A percentile compares a stretch with the other conserved stretches of the same genome.
phyloP scores from a whole-genome alignment of 345 rosid genomes.

The Durio zibethinus region DNA sequence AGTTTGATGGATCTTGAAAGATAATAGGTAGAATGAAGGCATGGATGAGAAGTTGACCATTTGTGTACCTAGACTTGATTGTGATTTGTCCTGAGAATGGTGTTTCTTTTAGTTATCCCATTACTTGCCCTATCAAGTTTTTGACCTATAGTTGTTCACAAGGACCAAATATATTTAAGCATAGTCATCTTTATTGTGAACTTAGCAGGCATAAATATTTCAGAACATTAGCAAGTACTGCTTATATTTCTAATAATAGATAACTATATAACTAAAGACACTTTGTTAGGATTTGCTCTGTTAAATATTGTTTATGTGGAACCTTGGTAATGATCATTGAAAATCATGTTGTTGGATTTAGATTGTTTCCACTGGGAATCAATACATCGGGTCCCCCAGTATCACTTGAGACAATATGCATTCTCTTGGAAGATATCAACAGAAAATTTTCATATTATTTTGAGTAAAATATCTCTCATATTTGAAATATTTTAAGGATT shows the following conservation, averaged over 20 bases:
- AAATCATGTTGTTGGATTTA: not conserved
- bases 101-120: not conserved
- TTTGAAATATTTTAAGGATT: not conserved
- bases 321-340: not conserved
- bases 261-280: not conserved
- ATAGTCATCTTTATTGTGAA: not conserved
- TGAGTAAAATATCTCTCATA: not conserved
- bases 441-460: not conserved
- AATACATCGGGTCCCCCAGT: not conserved
- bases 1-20: not conserved
- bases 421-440: not conserved
- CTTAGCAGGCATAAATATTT: not conserved
- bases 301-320: not conserved
- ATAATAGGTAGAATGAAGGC: not conserved
- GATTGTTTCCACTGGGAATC: not conserved
- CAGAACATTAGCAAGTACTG: not conserved
- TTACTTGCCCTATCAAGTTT: not conserved
- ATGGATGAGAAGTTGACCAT: not conserved
- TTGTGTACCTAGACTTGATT: not conserved
- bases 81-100: not conserved
- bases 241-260: not conserved
- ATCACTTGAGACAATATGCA: not conserved
- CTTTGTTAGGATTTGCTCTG: not conserved
- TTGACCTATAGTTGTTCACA: not conserved
- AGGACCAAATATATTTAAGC: not conserved